A percentile compares a stretch with the other conserved stretches of the same genome.
Conservation (phyloP, 2,329 filamentous ascomycete species). For the Thielaviopsis euricoi region DNA sequence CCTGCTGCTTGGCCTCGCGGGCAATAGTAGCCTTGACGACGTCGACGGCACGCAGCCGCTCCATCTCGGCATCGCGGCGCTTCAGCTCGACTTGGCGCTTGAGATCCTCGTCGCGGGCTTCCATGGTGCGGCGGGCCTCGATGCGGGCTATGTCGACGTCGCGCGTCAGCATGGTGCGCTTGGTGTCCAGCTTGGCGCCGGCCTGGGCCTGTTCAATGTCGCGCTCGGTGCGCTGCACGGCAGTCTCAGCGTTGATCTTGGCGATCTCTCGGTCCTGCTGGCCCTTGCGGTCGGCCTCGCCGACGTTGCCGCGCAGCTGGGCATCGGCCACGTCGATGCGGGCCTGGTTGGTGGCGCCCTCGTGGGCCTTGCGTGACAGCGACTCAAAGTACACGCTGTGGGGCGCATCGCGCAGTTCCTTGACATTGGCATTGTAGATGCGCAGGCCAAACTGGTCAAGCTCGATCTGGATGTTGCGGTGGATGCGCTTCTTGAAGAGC, state of each 20-base stretch:
- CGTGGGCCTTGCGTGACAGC: slow-evolving; percentile 67
- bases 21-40: slow-evolving; percentile 62
- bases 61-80: slow-evolving; percentile 64
- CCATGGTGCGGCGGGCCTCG: slow-evolving; percentile 53
- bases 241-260: slow-evolving; percentile 75
- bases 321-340: slow-evolving; percentile 38
- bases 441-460: slow-evolving; percentile 63
- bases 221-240: slow-evolving; percentile 68
- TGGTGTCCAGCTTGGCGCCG: slow-evolving; percentile 58
- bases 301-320: slow-evolving; percentile 51
- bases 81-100: slow-evolving; percentile 63
- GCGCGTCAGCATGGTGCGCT: slow-evolving; percentile 54
- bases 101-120: slow-evolving; percentile 64
- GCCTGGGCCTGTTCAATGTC: slow-evolving; percentile 69
- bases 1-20: slow-evolving; percentile 51
- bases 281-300: slow-evolving; percentile 62
- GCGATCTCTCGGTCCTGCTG: slow-evolving; percentile 73
- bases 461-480: slow-evolving; percentile 61
- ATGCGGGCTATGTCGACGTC: slow-evolving; percentile 65
- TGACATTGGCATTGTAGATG: slow-evolving; percentile 60
- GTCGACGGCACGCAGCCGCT: slow-evolving; percentile 59
- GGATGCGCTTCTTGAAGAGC: slow-evolving; percentile 60
- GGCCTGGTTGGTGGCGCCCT: slow-evolving; percentile 70
- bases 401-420: slow-evolving; percentile 71
- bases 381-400: slow-evolving; percentile 72